Conservation (phyloP, 257 asterid genomes). For the Solanum boliviense region DNA sequence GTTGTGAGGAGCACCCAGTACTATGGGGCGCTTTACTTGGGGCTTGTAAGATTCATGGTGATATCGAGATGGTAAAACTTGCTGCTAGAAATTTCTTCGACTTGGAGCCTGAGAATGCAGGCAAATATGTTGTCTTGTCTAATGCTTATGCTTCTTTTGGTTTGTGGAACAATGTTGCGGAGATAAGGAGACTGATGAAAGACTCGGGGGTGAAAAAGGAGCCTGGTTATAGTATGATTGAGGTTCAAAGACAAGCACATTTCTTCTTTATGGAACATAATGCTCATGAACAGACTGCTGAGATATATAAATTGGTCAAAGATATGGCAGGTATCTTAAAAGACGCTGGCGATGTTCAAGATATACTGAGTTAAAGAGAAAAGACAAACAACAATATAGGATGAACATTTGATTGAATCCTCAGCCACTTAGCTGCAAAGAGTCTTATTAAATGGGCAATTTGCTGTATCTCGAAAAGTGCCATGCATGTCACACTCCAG, state of each 20-base stretch:
- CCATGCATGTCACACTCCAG: neutral
- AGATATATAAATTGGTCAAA: constrained; percentile 38
- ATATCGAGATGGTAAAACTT: constrained; percentile 55
- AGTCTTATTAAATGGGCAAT: neutral
- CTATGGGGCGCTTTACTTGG: constrained; percentile 91
- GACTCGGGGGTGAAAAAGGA: constrained; percentile 71
- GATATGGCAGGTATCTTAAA: constrained; percentile 38
- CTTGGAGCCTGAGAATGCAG: constrained; percentile 75
- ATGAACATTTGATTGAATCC: constrained; percentile 1
- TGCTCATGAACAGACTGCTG: constrained; percentile 51
- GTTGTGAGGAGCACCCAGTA: constrained; percentile 65
- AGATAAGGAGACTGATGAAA: constrained; percentile 72
- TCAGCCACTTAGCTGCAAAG: neutral
- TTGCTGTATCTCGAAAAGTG: neutral
- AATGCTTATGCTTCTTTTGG: constrained; percentile 86
- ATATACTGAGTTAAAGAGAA: constrained; percentile 25
- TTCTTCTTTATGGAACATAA: constrained; percentile 83
- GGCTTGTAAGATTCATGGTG: constrained; percentile 74
- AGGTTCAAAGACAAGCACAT: constrained; percentile 61
- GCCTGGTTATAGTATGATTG: constrained; percentile 93
- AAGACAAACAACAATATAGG: neutral
- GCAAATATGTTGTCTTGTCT: constrained; percentile 73
- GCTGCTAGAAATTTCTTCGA: constrained; percentile 77
- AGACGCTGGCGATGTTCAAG: constrained; percentile 39
- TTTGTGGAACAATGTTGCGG: constrained; percentile 81